phyloP scores from a whole-genome alignment of 306 rosid species.

The Clitoria ternatea region DNA sequence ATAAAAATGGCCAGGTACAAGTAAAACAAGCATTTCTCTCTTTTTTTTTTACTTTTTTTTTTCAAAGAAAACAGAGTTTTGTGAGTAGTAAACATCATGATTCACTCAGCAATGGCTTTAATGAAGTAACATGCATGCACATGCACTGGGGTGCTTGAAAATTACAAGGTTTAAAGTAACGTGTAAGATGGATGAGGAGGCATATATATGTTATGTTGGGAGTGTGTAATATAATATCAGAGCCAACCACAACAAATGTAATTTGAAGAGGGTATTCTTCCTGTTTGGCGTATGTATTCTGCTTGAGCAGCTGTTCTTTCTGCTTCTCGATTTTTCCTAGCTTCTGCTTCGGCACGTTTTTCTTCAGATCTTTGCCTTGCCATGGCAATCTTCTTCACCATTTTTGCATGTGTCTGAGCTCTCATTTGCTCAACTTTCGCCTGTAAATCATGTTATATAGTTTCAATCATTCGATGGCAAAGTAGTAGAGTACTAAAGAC shows the following conservation, averaged over 20 bases:
- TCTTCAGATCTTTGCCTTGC: constrained; percentile 86
- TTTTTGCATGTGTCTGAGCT: constrained; percentile 79
- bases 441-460: constrained; percentile 33
- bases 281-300: constrained; percentile 77
- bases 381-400: constrained; percentile 75
- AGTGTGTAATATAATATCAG: constrained; percentile 10
- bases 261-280: constrained; percentile 56
- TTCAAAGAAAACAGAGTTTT: background rate
- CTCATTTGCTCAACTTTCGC: constrained; percentile 82
- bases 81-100: constrained; percentile 16
- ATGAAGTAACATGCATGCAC: constrained; percentile 30
- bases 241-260: constrained; percentile 80
- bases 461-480: constrained; percentile 15
- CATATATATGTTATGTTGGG: too few relatives aligned
- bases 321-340: constrained; percentile 57
- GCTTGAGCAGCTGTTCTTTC: constrained; percentile 73
- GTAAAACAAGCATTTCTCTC: constrained; percentile 9
- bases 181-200: constrained; percentile 11
- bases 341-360: constrained; percentile 71
- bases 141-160: constrained; percentile 20
- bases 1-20: background rate
- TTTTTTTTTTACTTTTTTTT: too few relatives aligned
- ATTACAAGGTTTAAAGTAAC: constrained; percentile 22
- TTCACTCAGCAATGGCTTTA: constrained; percentile 20
- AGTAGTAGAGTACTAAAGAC: background rate